Conservation (phyloP, 2,329 filamentous ascomycete genomes). For the Tolypocladium album region DNA sequence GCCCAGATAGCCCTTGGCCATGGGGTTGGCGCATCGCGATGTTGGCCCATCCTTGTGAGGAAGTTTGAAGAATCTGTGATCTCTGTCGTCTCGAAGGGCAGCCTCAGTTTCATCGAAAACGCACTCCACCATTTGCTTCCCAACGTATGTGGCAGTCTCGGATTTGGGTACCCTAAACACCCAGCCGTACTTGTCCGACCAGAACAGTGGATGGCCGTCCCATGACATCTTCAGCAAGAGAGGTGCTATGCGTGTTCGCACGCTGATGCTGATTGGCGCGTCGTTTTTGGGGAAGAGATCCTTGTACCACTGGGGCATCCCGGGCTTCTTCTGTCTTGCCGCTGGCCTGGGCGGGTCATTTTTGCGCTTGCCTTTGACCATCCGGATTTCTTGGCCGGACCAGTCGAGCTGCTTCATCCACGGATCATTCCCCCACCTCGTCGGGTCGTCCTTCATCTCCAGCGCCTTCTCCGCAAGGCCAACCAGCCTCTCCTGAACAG, state of each 20-base stretch:
- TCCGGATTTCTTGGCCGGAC: conserved; percentile 84
- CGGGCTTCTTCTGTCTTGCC: conserved; percentile 81
- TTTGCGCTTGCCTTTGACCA: conserved; percentile 88
- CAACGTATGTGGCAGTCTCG: conserved; percentile 53
- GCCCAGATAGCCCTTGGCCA: conserved; percentile 81
- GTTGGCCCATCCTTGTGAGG: conserved; percentile 91
- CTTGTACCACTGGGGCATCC: conserved; percentile 95
- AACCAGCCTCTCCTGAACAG: conserved; percentile 66
- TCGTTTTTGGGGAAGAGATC: conserved; percentile 66
- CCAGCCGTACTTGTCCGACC: conserved; percentile 92
- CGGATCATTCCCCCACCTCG: conserved; percentile 67
- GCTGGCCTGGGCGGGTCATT: conserved; percentile 65
- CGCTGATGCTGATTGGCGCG: conserved; percentile 63
- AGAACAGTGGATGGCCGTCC: conserved; percentile 82
- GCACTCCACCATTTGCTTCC: conserved; percentile 63
- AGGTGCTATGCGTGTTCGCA: conserved; percentile 79
- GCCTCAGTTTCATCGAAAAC: conserved; percentile 68
- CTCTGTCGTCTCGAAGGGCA: conserved; percentile 52
- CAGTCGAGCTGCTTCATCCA: conserved; percentile 94
- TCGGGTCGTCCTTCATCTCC: conserved; percentile 56
- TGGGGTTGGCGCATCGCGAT: conserved; percentile 72
- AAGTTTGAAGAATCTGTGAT: conserved; percentile 74
- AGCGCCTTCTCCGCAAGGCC: conserved; percentile 68
- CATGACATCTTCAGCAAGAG: conserved; percentile 74
- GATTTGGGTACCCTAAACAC: conserved; percentile 65